Conservation (phyloP, 2,329 filamentous ascomycete genomes). For the Botryotinia calthae region DNA sequence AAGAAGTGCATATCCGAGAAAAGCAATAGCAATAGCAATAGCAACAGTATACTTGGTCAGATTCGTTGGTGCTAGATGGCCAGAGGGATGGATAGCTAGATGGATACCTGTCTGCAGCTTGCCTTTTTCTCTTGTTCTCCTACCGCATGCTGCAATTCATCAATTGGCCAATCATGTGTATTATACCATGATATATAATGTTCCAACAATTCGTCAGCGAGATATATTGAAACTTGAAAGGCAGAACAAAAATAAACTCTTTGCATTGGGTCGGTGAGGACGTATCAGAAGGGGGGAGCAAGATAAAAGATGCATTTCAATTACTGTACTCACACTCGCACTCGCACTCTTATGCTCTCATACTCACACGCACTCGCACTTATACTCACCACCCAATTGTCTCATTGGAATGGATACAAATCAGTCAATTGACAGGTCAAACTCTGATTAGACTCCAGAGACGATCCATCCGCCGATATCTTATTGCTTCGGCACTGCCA, state of each 20-base stretch:
- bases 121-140: too few relatives aligned
- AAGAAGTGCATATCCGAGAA: not conserved
- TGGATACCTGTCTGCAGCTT: not conserved
- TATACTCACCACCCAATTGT: not conserved
- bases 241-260: not conserved
- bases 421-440: not conserved
- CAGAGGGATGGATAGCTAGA: not conserved
- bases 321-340: not conserved
- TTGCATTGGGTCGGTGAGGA: not conserved
- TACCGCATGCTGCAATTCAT: too few relatives aligned
- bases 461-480: not conserved
- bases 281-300: not conserved
- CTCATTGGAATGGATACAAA: not conserved
- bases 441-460: not conserved
- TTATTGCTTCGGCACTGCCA: not conserved
- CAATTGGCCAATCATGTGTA: constrained; percentile 15
- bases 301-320: constrained; percentile 1
- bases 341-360: not conserved
- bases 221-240: not conserved
- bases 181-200: too few relatives aligned
- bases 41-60: not conserved
- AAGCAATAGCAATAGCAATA: not conserved
- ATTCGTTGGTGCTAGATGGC: not conserved
- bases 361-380: not conserved
- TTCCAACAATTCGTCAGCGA: constrained; percentile 11